Percentiles rank a stretch among this genome's conserved stretches.
These are phyloP conservation scores for Porphyrellus cyaneotinctus DNA, from an alignment of 768 basidiomycete species.

Conservation along the genomic window DNA sequence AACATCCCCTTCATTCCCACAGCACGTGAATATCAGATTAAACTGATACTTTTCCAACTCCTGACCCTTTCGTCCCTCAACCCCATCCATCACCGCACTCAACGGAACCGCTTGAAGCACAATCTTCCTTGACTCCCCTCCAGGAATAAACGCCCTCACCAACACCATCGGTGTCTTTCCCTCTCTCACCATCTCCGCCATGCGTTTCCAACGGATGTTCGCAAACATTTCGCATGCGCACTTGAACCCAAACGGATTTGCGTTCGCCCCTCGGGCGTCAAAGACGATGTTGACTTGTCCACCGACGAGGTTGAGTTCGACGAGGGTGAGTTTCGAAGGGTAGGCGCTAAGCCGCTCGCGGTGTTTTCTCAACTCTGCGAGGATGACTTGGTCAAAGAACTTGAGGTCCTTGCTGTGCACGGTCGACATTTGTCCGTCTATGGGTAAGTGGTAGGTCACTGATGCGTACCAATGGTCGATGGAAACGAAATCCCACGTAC, in stretches of 20 bases:
- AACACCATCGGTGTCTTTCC: constrained; percentile 16
- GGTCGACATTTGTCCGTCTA: constrained; percentile 23
- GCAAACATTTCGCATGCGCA: constrained; percentile 24
- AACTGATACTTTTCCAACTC: constrained; percentile 11
- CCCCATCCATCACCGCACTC: constrained; percentile 8
- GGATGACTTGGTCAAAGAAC: constrained; percentile 26
- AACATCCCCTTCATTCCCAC: constrained; percentile 6
- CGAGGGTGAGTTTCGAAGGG: constrained; percentile 18
- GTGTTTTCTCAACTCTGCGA: constrained; percentile 24
- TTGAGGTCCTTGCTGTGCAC: constrained; percentile 24
- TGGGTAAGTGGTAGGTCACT: not conserved
- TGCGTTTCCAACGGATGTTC: constrained; percentile 23
- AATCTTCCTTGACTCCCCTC: constrained; percentile 26
- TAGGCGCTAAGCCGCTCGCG: constrained; percentile 6
- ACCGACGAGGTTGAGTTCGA: constrained; percentile 24
- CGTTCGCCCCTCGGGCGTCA: constrained; percentile 17
- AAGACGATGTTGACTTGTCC: constrained; percentile 13
- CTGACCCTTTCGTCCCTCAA: not conserved
- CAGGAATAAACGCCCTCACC: constrained; percentile 28
- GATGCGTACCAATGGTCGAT: not conserved
- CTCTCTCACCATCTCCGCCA: constrained; percentile 15
- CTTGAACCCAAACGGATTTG: constrained; percentile 24
- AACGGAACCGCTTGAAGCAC: constrained; percentile 26
- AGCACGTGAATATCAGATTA: constrained; percentile 26
- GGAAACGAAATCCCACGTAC: constrained; percentile 7